phyloP scores from a whole-genome alignment of 805 yeast species.

The Wickerhamiella parazyma region DNA sequence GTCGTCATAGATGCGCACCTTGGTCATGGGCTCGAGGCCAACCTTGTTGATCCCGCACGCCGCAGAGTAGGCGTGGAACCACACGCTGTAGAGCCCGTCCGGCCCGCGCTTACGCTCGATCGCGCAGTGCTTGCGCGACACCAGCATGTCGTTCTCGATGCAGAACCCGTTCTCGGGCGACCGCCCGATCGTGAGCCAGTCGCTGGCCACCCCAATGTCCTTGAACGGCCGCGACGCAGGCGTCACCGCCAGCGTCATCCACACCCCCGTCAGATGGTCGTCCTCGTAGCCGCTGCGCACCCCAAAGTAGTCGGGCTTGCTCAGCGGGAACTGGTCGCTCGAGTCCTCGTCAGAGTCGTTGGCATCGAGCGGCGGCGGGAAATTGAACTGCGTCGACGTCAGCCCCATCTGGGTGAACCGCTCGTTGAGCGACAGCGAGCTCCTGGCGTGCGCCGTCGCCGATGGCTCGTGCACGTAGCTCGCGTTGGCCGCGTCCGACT shows the following conservation, averaged over 20 bases:
- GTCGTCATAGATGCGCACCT: slow-evolving; percentile 3
- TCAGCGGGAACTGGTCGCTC: neutral
- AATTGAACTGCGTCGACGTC: neutral
- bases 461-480: slow-evolving; percentile 14
- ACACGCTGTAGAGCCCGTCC: slow-evolving; percentile 41
- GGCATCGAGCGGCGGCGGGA: slow-evolving; percentile 3
- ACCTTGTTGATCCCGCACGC: slow-evolving; percentile 56
- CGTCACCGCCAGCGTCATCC: slow-evolving; percentile 44
- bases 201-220: slow-evolving; percentile 49
- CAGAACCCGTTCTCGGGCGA: slow-evolving; percentile 32
- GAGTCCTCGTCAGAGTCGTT: slow-evolving; percentile 3
- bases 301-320: slow-evolving; percentile 11
- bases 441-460: slow-evolving; percentile 1
- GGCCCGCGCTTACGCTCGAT: slow-evolving; percentile 30
- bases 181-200: slow-evolving; percentile 63
- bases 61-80: slow-evolving; percentile 54
- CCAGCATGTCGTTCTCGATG: slow-evolving; percentile 49
- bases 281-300: slow-evolving; percentile 19
- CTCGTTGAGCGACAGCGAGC: slow-evolving; percentile 1
- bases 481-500: slow-evolving; percentile 14
- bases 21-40: slow-evolving; percentile 16
- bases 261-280: slow-evolving; percentile 35
- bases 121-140: slow-evolving; percentile 76
- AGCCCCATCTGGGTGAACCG: neutral
- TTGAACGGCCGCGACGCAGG: slow-evolving; percentile 33